phyloP scores from a whole-genome alignment of 257 asterid genomes.

The Solanum phureja region DNA sequence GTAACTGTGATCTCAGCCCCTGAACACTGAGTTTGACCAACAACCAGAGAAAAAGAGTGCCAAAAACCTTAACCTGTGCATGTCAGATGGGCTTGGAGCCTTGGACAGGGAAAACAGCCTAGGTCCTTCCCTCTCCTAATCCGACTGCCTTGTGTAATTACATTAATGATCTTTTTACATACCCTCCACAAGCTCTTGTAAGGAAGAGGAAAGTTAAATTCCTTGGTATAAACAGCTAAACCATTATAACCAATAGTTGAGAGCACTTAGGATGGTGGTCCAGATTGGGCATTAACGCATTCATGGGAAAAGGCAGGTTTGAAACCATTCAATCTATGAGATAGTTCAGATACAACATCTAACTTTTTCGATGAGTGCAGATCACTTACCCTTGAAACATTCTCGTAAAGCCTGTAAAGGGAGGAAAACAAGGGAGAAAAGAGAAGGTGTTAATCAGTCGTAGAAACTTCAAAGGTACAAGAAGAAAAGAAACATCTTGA shows the following conservation, averaged over 20 bases:
- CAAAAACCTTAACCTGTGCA: neutral
- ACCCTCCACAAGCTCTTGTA: neutral
- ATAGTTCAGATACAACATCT: neutral
- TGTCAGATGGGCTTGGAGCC: neutral
- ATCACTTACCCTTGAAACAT: constrained; percentile 44
- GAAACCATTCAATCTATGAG: neutral
- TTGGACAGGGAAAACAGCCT: neutral
- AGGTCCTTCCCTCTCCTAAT: neutral
- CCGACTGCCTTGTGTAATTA: neutral
- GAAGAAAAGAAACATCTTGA: too few relatives aligned
- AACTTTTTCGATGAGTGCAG: neutral
- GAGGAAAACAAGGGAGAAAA: neutral
- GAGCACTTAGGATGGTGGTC: neutral
- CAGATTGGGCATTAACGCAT: neutral
- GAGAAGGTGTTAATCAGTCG: neutral
- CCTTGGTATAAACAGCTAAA: neutral
- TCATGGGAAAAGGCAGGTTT: neutral
- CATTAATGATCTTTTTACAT: neutral
- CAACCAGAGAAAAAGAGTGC: neutral
- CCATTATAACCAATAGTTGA: neutral
- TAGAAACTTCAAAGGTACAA: neutral
- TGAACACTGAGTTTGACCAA: neutral
- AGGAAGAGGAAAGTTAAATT: neutral
- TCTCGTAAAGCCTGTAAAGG: constrained; percentile 62
- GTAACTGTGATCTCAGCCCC: neutral